Percentiles rank a stretch among this genome's conserved stretches.
These are phyloP conservation scores for Nitzschia inconspicua DNA, from an alignment of 108 stramenopile species.

Conservation along the genomic window DNA sequence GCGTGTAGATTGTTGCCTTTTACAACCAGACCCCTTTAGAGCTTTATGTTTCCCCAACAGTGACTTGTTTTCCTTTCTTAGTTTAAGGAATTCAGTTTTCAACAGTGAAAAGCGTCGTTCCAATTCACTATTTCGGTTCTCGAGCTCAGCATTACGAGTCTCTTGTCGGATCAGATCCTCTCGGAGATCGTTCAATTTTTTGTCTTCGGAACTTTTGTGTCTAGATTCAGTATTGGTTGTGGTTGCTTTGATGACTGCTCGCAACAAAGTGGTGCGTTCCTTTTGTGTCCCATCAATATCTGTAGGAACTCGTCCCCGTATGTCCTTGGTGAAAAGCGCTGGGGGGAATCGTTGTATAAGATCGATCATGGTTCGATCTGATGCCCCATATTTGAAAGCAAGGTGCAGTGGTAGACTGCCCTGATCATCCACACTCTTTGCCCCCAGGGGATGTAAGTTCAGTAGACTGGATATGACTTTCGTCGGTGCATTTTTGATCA, in stretches of 20 bases:
- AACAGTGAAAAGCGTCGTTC: no score
- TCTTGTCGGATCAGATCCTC: slow-evolving; percentile 8
- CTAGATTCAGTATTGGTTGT: slow-evolving; percentile 6
- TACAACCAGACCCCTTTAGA: no score
- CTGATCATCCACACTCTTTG: slow-evolving; percentile 48
- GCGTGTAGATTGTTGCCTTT: no score
- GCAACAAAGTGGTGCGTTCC: slow-evolving; percentile 9
- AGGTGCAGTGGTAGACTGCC: slow-evolving; percentile 54
- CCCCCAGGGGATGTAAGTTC: slow-evolving; percentile 39
- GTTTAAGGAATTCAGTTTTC: no score
- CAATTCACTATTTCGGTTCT: neutral
- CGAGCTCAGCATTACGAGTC: slow-evolving; percentile 9
- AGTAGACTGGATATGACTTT: slow-evolving; percentile 32
- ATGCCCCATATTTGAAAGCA: slow-evolving; percentile 35
- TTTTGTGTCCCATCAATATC: neutral
- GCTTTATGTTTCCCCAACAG: no score
- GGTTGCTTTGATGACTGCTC: neutral
- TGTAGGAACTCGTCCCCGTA: slow-evolving; percentile 25
- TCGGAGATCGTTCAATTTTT: neutral
- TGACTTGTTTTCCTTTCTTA: no score
- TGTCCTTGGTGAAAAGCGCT: slow-evolving; percentile 49
- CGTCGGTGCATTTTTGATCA: slow-evolving; percentile 43
- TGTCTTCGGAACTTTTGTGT: neutral
- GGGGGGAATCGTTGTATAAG: slow-evolving; percentile 58
- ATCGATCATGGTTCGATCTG: slow-evolving; percentile 40